Percentiles rank a stretch among this genome's conserved stretches.
These are phyloP conservation scores for Metarhizium sp. DNA, from an alignment of 2,329 filamentous ascomycete genomes.

Conservation along the genomic window DNA sequence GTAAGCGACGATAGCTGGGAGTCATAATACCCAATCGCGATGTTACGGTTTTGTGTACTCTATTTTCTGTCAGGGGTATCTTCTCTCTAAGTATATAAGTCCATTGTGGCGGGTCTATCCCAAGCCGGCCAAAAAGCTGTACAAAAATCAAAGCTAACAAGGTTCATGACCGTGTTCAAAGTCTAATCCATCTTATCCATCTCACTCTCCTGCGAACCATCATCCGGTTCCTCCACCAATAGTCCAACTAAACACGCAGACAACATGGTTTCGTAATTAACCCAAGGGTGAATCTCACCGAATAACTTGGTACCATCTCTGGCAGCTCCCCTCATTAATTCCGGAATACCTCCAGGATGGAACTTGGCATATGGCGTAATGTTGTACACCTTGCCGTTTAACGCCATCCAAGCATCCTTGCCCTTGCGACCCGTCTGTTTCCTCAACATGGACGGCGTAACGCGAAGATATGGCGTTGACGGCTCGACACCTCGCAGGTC, in stretches of 20 bases:
- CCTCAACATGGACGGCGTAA: constrained; percentile 75
- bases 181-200: constrained; percentile 55
- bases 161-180: neutral
- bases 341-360: constrained; percentile 77
- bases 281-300: constrained; percentile 60
- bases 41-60: neutral
- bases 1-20: constrained; percentile 32
- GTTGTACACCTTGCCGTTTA: constrained; percentile 90
- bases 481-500: constrained; percentile 57
- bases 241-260: constrained; percentile 53
- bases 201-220: constrained; percentile 22
- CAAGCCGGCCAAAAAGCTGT: neutral
- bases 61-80: constrained; percentile 3
- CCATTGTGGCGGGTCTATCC: neutral
- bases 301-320: constrained; percentile 55
- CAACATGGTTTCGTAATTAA: constrained; percentile 64
- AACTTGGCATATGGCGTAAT: constrained; percentile 82
- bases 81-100: constrained; percentile 1
- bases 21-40: neutral
- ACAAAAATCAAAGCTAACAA: neutral
- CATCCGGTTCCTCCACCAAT: constrained; percentile 46
- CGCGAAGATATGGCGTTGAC: constrained; percentile 51
- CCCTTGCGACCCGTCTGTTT: constrained; percentile 73
- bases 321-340: constrained; percentile 56
- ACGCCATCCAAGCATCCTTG: constrained; percentile 80